phyloP scores from a whole-genome alignment of 208 protist genomes.

The Acanthamoeba triangularis region DNA sequence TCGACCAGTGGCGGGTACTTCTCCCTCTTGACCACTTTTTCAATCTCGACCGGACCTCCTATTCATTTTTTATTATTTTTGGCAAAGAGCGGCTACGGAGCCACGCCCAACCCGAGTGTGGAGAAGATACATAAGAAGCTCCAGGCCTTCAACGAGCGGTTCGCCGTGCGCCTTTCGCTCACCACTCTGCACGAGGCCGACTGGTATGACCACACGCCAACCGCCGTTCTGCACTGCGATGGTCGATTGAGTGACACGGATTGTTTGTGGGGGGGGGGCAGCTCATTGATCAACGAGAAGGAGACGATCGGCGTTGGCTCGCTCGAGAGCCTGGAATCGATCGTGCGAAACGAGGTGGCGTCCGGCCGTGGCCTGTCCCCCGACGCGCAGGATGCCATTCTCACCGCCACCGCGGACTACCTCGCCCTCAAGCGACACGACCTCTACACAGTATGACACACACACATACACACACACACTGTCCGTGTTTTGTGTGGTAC shows the following conservation, averaged over 20 bases:
- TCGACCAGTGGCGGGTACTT: conserved; percentile 42
- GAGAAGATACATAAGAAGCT: conserved; percentile 59
- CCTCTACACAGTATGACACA: conserved; percentile 2
- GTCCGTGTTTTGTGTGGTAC: too few relatives aligned
- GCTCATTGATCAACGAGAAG: conserved; percentile 52
- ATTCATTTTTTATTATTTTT: too few relatives aligned
- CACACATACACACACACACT: neutral
- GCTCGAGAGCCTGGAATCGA: conserved; percentile 23
- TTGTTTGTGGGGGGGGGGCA: neutral
- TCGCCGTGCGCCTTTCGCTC: conserved; percentile 56
- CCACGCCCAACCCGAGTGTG: conserved; percentile 5
- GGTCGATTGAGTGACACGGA: neutral
- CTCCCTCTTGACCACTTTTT: neutral
- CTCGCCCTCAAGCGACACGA: conserved; percentile 51
- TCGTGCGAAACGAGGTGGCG: conserved; percentile 19
- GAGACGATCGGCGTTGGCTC: conserved; percentile 44
- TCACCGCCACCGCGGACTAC: conserved; percentile 65
- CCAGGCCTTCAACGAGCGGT: conserved; percentile 45
- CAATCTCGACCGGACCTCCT: neutral
- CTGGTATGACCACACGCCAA: neutral
- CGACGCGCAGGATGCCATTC: conserved; percentile 41
- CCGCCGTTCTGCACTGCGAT: neutral
- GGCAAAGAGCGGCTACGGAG: neutral
- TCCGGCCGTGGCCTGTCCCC: neutral
- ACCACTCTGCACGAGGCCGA: conserved; percentile 73